Evolutionary conservation across 371 early-diverging fungal species (phyloP), one percentile per base, ranked within the genome.

Genomic region (Furculomyces boomerangus): DNA sequence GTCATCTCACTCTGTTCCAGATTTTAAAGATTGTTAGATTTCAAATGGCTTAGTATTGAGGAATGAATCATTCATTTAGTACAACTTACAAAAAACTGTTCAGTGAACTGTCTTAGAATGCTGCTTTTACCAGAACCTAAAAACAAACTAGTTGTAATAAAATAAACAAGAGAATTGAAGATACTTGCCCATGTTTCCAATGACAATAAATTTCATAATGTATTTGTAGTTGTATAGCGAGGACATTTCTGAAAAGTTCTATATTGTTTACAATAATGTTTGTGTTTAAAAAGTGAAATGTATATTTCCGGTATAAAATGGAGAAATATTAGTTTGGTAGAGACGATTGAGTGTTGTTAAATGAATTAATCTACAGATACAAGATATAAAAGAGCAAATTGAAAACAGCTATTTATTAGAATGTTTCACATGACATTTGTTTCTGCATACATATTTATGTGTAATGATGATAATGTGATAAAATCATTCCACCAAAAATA

Each of bases 201-300:
- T 69, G 24, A 70, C 53, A 8, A 70, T 70, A 48, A 68, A 63
- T 61, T 69, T 69, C 48, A 68, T 61, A 13, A 67, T 62, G 55
- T 69, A 69, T 54, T 45, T 54, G 59, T 69, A 69, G 58, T 69
- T 68, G 63, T 62, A 69, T 10, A 63, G 56, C 41, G 67, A 26
- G 43, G 24, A 27, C 45, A 45, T 45, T 8, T 22, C 27, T 45
- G 39, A 14, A n/a, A 14, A 14, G n/a, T n/a, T n/a, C n/a, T n/a
- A n/a, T n/a, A n/a, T n/a, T n/a, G n/a, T n/a, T n/a, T n/a, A n/a
- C n/a, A n/a, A n/a, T n/a, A n/a, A n/a, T n/a, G n/a, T n/a, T n/a
- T n/a, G n/a, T n/a, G n/a, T n/a, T n/a, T n/a, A n/a, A n/a, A n/a
- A n/a, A n/a, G n/a, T n/a, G n/a, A n/a, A n/a, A n/a, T n/a, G n/a